Conservation (phyloP, 1,139 yeast species). For the Taiozyma sp. region DNA sequence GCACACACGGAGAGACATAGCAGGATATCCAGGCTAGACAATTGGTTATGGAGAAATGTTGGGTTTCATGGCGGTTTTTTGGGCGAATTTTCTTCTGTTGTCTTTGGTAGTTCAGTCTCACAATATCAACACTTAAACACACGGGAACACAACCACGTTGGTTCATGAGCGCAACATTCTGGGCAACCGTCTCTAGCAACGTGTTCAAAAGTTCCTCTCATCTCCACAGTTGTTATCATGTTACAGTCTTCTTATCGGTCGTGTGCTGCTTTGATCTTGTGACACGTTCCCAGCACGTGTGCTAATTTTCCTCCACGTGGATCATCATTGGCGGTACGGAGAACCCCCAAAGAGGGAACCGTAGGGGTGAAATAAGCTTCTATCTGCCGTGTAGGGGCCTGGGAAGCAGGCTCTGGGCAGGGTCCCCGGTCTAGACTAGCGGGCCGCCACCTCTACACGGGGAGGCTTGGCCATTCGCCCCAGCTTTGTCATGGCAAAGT, state of each 20-base stretch:
- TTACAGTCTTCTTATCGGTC: not conserved
- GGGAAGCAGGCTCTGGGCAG: not conserved
- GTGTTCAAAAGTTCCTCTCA: not conserved
- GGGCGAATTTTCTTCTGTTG: too few relatives aligned
- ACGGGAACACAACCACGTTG: not conserved
- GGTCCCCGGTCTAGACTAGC: not conserved
- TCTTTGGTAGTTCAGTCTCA: too few relatives aligned
- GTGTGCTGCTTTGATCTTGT: not conserved
- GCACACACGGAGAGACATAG: too few relatives aligned
- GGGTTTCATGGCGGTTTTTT: too few relatives aligned
- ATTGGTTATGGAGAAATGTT: too few relatives aligned
- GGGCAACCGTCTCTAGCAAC: not conserved
- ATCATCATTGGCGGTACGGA: not conserved
- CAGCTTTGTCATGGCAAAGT: not conserved
- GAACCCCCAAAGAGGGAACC: too few relatives aligned
- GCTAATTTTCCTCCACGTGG: not conserved
- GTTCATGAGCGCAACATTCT: not conserved
- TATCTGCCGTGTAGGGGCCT: too few relatives aligned
- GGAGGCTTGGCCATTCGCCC: not conserved
- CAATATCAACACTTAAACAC: too few relatives aligned
- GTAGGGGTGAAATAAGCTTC: too few relatives aligned
- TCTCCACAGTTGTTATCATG: not conserved
- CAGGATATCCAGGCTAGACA: too few relatives aligned
- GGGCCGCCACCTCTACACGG: not conserved
- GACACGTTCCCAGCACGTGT: not conserved